Percentiles rank a stretch among this genome's conserved stretches.
Conservation (phyloP, 1,139 yeast species). For the Blastobotrys niveus region DNA sequence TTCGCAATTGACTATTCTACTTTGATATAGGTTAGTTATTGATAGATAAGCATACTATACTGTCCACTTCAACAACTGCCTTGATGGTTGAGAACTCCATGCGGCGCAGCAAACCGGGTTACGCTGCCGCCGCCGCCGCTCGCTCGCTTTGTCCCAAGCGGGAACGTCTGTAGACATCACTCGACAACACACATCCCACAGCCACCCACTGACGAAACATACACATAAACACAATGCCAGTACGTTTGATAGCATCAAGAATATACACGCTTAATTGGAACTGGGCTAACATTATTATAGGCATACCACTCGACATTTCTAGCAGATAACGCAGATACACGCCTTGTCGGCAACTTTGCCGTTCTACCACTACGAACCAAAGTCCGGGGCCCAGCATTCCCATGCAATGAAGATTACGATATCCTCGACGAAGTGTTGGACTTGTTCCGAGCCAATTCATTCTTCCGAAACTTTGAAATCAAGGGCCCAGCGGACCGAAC, state of each 20-base stretch:
- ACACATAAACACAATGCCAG: slow-evolving; percentile 4
- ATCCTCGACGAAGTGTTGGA: slow-evolving; percentile 87
- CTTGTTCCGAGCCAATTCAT: slow-evolving; percentile 89
- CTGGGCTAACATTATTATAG: neutral
- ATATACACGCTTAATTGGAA: too few relatives aligned
- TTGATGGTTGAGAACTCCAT: too few relatives aligned
- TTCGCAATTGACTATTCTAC: too few relatives aligned
- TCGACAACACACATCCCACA: neutral
- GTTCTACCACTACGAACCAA: slow-evolving; percentile 77
- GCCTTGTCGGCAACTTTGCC: slow-evolving; percentile 59
- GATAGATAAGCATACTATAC: too few relatives aligned
- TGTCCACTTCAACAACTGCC: too few relatives aligned
- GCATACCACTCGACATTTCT: slow-evolving; percentile 91
- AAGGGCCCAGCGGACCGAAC: slow-evolving; percentile 93
- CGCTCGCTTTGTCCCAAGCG: too few relatives aligned
- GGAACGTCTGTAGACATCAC: too few relatives aligned
- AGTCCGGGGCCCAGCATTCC: slow-evolving; percentile 88
- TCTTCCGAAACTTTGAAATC: slow-evolving; percentile 94
- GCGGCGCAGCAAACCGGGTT: too few relatives aligned
- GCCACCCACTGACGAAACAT: neutral
- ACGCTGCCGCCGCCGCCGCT: too few relatives aligned
- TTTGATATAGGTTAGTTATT: too few relatives aligned
- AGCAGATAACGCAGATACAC: slow-evolving; percentile 36
- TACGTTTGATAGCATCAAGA: too few relatives aligned
- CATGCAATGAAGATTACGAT: slow-evolving; percentile 77